Percentiles rank a stretch among this genome's conserved stretches.
Conservation (phyloP, 768 basidiomycete genomes). For the Lentinus tigrinus region DNA sequence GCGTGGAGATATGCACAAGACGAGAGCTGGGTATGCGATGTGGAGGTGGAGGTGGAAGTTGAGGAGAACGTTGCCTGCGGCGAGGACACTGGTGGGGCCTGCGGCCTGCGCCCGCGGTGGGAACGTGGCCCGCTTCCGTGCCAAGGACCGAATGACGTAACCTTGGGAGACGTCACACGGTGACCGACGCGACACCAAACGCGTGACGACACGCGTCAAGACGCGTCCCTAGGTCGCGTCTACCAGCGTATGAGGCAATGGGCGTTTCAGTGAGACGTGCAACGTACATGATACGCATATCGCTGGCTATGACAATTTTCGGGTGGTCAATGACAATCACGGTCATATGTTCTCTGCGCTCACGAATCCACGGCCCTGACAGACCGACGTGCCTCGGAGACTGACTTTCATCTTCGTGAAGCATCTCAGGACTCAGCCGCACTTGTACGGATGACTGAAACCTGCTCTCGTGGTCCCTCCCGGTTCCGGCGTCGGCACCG, state of each 20-base stretch:
- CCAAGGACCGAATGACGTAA: slow-evolving; percentile 4
- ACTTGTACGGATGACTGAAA: too few species aligned
- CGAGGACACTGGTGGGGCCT: not conserved
- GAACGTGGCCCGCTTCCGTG: not conserved
- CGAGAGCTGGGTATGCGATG: not conserved
- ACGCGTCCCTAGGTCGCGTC: not conserved
- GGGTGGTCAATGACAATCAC: too few species aligned
- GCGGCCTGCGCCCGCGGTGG: not conserved
- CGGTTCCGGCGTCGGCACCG: too few species aligned
- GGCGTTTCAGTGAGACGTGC: too few species aligned
- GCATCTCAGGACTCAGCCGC: too few species aligned
- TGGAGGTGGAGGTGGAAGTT: not conserved
- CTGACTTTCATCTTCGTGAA: too few species aligned
- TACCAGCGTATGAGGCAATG: not conserved
- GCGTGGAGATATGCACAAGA: not conserved
- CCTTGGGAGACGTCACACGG: not conserved
- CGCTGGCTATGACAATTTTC: too few species aligned
- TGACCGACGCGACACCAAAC: not conserved
- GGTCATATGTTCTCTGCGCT: too few species aligned
- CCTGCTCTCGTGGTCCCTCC: too few species aligned
- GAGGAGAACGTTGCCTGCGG: not conserved
- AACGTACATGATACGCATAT: not conserved
- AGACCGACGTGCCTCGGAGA: too few species aligned
- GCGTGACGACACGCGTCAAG: slow-evolving; percentile 10
- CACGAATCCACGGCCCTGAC: too few species aligned